Percentiles rank a stretch among this genome's conserved stretches.
These are phyloP conservation scores for Dactylellina parvicollis DNA, from an alignment of 2,329 filamentous ascomycete species.

Conservation along the genomic window DNA sequence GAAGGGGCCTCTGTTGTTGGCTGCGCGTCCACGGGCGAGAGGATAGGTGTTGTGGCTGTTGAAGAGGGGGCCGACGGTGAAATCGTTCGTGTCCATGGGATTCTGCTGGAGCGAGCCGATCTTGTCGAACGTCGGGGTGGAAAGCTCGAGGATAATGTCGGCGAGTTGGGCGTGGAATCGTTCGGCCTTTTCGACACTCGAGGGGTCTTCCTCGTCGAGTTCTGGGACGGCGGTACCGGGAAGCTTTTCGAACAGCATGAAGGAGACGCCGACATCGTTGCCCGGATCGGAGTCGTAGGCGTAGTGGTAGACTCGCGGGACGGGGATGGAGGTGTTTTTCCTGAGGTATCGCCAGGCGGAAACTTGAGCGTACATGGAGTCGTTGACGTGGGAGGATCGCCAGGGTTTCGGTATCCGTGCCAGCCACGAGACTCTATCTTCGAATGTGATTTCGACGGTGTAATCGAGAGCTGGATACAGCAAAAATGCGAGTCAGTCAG, in stretches of 20 bases:
- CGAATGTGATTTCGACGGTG: conserved; percentile 38
- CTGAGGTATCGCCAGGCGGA: conserved; percentile 50
- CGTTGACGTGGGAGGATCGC: conserved; percentile 46
- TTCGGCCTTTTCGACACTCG: conserved; percentile 25
- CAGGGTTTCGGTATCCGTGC: conserved; percentile 49
- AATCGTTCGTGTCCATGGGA: conserved; percentile 28
- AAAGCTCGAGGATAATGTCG: conserved; percentile 47
- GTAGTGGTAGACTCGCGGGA: conserved; percentile 43
- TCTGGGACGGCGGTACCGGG: conserved; percentile 36
- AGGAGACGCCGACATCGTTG: conserved; percentile 36
- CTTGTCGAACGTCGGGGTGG: conserved; percentile 35
- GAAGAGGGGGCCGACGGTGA: conserved; percentile 46
- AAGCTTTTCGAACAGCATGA: conserved; percentile 45
- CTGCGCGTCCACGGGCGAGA: conserved; percentile 40
- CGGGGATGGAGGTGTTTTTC: conserved; percentile 41
- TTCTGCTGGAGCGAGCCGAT: conserved; percentile 49
- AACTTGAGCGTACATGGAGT: conserved; percentile 38
- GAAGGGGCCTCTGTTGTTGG: conserved; percentile 43
- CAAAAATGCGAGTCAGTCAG: not conserved
- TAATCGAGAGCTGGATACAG: conserved; percentile 38
- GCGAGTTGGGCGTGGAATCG: conserved; percentile 51
- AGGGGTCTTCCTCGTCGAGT: conserved; percentile 36
- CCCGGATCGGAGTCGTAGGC: conserved; percentile 35
- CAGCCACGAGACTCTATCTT: conserved; percentile 48
- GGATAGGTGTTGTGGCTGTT: conserved; percentile 48